Conservation (phyloP, 1,284 basidiomycete species). For the Fomitopsis schrenkii region DNA sequence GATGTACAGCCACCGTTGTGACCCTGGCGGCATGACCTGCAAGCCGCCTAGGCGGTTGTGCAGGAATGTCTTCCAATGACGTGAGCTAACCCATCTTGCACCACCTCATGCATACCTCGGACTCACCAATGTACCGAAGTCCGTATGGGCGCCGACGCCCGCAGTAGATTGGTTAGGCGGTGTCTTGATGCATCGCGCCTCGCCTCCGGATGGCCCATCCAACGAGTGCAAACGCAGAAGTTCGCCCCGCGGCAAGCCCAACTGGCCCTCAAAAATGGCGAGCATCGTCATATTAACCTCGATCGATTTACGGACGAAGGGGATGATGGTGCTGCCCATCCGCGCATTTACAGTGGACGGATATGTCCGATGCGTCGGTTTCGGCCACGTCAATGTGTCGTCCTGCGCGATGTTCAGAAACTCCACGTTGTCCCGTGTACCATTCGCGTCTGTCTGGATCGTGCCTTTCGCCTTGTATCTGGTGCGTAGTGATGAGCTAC, state of each 20-base stretch:
- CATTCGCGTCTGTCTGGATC: slow-evolving; percentile 61
- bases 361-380: slow-evolving; percentile 47
- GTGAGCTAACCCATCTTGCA: background rate
- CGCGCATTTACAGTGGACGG: slow-evolving; percentile 46
- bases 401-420: slow-evolving; percentile 69
- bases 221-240: slow-evolving; percentile 43
- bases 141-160: slow-evolving; percentile 34
- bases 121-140: slow-evolving; percentile 41
- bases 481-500: background rate
- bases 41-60: slow-evolving; percentile 41
- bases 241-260: slow-evolving; percentile 50
- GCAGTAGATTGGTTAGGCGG: slow-evolving; percentile 33
- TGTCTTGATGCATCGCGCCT: slow-evolving; percentile 54
- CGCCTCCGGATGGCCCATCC: slow-evolving; percentile 51
- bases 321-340: slow-evolving; percentile 46
- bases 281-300: slow-evolving; percentile 53
- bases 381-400: slow-evolving; percentile 56
- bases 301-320: slow-evolving; percentile 56
- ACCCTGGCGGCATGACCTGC: slow-evolving; percentile 34
- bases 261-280: slow-evolving; percentile 49
- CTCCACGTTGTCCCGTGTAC: slow-evolving; percentile 52
- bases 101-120: slow-evolving; percentile 7
- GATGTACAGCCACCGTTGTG: slow-evolving; percentile 38
- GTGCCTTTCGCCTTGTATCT: slow-evolving; percentile 66
- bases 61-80: slow-evolving; percentile 20